These are phyloP conservation scores for Haplosporangium sp. DNA, from an alignment of 371 early-diverging fungal genomes.

Conservation along the genomic window DNA sequence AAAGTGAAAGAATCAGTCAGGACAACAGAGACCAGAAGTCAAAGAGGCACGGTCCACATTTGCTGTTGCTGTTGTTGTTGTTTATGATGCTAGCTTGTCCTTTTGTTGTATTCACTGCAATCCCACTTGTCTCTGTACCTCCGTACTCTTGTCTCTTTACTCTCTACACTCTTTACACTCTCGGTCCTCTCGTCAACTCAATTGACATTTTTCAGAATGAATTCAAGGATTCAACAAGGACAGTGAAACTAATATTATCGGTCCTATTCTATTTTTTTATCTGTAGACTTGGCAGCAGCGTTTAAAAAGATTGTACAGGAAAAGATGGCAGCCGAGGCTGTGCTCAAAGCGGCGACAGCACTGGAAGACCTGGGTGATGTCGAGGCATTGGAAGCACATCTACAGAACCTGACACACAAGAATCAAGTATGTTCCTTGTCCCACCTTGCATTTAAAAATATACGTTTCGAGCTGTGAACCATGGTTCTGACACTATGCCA, in stretches of 20 bases:
- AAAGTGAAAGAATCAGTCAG: constrained; percentile 1
- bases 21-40: constrained; percentile 1
- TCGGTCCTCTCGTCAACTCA: no score
- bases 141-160: neutral
- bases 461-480: no score
- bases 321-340: constrained; percentile 41
- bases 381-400: constrained; percentile 45
- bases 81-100: neutral
- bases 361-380: constrained; percentile 46
- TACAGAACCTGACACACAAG: constrained; percentile 46
- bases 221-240: neutral
- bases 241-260: neutral
- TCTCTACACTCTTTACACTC: no score
- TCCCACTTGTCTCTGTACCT: neutral
- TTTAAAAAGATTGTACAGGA: constrained; percentile 50
- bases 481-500: no score
- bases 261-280: neutral
- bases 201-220: neutral
- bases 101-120: neutral
- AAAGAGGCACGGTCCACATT: neutral
- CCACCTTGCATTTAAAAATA: no score
- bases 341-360: constrained; percentile 43
- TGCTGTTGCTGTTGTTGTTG: neutral
- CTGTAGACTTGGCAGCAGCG: constrained; percentile 38
- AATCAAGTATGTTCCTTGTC: constrained; percentile 21